Percentiles rank a stretch among this genome's conserved stretches.
Conservation (phyloP, 495 filamentous ascomycete species). For the Acidiella bohemica region DNA sequence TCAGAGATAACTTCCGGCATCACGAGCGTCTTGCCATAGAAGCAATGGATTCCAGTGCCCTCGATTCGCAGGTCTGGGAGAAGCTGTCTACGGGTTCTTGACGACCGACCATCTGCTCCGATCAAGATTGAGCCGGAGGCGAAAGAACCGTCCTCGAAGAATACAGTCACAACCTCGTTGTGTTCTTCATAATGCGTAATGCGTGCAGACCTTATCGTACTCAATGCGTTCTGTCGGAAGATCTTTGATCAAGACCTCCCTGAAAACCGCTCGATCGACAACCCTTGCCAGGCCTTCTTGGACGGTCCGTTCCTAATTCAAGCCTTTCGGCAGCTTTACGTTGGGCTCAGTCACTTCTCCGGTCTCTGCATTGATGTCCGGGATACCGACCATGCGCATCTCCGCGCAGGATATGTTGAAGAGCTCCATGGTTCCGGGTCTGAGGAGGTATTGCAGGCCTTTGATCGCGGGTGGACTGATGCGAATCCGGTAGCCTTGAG, state of each 20-base stretch:
- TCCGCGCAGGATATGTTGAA: slow-evolving; percentile 3
- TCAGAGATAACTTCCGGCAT: not conserved
- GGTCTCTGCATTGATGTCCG: slow-evolving; percentile 9
- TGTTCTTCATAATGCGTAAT: slow-evolving; percentile 26
- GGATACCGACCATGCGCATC: slow-evolving; percentile 19
- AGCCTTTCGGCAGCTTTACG: not conserved
- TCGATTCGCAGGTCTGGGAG: slow-evolving; percentile 31
- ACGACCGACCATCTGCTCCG: slow-evolving; percentile 36
- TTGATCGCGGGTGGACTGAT: not conserved
- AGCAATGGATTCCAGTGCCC: slow-evolving; percentile 33
- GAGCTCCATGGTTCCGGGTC: not conserved
- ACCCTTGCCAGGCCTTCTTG: slow-evolving; percentile 17
- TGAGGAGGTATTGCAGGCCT: slow-evolving; percentile 3
- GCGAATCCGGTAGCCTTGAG: slow-evolving; percentile 26
- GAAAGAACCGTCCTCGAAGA: slow-evolving; percentile 31
- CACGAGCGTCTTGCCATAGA: slow-evolving; percentile 34
- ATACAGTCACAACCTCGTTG: slow-evolving; percentile 14
- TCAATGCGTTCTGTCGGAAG: slow-evolving; percentile 16
- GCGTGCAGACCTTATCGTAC: slow-evolving; percentile 19
- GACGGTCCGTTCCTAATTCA: not conserved
- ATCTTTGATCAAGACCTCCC: slow-evolving; percentile 15
- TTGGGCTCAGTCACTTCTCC: not conserved
- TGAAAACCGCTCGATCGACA: slow-evolving; percentile 20
- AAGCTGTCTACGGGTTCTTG: slow-evolving; percentile 31
- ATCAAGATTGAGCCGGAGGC: slow-evolving; percentile 31